Conservation (phyloP, 1,284 basidiomycete genomes). For the Apiotrichum laibachii region DNA sequence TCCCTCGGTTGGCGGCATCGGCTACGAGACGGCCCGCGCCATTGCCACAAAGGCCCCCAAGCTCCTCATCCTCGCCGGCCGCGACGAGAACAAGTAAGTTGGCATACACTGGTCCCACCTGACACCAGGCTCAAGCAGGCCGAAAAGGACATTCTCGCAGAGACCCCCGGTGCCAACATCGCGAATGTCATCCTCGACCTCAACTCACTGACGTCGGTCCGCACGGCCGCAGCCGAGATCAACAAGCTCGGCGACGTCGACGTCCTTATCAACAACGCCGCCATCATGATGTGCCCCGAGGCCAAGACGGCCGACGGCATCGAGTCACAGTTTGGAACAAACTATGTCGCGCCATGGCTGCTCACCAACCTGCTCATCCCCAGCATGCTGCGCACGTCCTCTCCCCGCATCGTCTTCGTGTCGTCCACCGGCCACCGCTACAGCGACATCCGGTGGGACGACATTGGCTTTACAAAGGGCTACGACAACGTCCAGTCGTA, state of each 20-base stretch:
- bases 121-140: slow-evolving; percentile 17
- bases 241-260: slow-evolving; percentile 13
- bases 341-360: slow-evolving; percentile 36
- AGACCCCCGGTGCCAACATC: slow-evolving; percentile 9
- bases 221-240: slow-evolving; percentile 17
- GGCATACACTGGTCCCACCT: neutral
- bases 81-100: slow-evolving; percentile 21
- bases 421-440: slow-evolving; percentile 11
- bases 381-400: slow-evolving; percentile 1
- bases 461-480: slow-evolving; percentile 12
- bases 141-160: slow-evolving; percentile 10
- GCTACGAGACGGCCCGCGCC: slow-evolving; percentile 22
- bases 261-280: slow-evolving; percentile 39
- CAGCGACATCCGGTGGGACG: slow-evolving; percentile 19
- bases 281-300: slow-evolving; percentile 26
- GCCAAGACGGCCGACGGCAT: slow-evolving; percentile 27
- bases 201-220: slow-evolving; percentile 10
- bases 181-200: slow-evolving; percentile 18
- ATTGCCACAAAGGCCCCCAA: slow-evolving; percentile 21
- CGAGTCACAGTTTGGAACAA: slow-evolving; percentile 37
- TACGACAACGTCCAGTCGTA: slow-evolving; percentile 15
- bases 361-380: slow-evolving; percentile 28
- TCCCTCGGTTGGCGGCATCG: slow-evolving; percentile 18
- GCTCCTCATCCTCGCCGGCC: slow-evolving; percentile 23
- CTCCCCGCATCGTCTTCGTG: slow-evolving; percentile 23